These are phyloP conservation scores for Bertia moriformis DNA, from an alignment of 2,329 filamentous ascomycete genomes.

Conservation along the genomic window DNA sequence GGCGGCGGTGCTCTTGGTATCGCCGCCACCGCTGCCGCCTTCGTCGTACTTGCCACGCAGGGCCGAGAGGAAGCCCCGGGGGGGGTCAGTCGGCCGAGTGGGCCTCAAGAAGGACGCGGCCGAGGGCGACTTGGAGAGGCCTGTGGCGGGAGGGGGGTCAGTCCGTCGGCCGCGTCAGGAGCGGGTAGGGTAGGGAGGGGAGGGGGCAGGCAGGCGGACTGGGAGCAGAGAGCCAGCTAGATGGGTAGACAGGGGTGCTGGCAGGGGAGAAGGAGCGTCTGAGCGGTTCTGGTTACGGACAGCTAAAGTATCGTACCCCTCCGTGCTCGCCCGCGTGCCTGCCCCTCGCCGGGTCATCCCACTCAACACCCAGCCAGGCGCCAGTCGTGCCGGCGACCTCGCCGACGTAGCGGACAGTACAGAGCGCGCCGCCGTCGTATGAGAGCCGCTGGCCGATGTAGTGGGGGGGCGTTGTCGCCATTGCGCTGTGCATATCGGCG, in stretches of 20 bases:
- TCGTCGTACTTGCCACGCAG: constrained; percentile 63
- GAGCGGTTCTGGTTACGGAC: no score
- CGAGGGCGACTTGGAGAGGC: constrained; percentile 47
- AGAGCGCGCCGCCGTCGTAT: constrained; percentile 60
- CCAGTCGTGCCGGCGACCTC: constrained; percentile 62
- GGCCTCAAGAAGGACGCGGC: constrained; percentile 80
- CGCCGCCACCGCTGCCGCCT: no score
- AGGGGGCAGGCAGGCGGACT: neutral
- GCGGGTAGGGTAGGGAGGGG: neutral
- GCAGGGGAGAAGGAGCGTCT: no score
- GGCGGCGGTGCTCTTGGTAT: constrained; percentile 11
- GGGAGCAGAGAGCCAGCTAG: neutral
- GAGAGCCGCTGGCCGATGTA: constrained; percentile 64
- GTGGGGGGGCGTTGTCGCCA: constrained; percentile 6
- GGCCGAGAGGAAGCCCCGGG: constrained; percentile 65
- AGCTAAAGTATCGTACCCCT: constrained; percentile 67
- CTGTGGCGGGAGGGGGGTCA: constrained; percentile 14
- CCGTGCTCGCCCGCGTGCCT: constrained; percentile 82
- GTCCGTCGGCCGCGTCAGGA: neutral
- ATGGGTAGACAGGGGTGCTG: neutral
- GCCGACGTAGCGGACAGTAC: constrained; percentile 76
- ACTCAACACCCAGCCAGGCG: constrained; percentile 86
- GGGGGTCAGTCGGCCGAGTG: constrained; percentile 50
- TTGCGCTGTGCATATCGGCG: no score
- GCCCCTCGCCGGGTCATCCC: constrained; percentile 74